Base-by-base conservation (phyloP, 208 protist genomes). In the Leptomonas seymouri region DNA sequence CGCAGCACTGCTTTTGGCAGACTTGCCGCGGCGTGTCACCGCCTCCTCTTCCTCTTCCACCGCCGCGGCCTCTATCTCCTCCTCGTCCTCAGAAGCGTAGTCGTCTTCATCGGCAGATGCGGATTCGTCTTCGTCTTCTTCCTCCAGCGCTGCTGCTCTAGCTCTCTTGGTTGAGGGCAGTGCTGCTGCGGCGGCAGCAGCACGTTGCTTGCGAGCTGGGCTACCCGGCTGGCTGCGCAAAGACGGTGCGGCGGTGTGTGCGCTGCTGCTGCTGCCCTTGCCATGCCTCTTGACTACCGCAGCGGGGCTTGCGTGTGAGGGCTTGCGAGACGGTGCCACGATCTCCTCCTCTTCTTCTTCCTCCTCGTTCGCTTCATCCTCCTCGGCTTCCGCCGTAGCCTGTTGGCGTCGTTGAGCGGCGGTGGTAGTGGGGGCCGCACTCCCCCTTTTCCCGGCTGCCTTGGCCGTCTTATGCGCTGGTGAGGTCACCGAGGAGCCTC, bases 261-360 rank as follows among this genome's bases (percentile, higher is more conserved):
- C n/a, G n/a, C n/a, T n/a, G 4, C 8, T 48, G 36, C 0, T 53
- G 3, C 27, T 27, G 57, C 21, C 46, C 44, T 56, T 67, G 34
- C 42, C 39, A 20, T 55, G 20, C 21, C 51, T 25, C 54, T 50
- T 76, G 12, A 34, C 53, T 14, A 51, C 25, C 9, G 34, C 25
- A 44, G 31, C 18, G 12, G 7, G 5, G 9, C 7, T 49, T 3
- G 56, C 42, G 28, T 31, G 51, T 1, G 63, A 44, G n/a, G 62
- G 20, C 51, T 57, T 69, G 46, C 67, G 70, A 2, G 59, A 21
- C 11, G 49, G 8, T 8, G 66, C 42, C 2, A 50, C 56, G 20
- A 49, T 67, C 23, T 74, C 73, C 25, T 80, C 72, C 39, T 77
- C 71, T 28, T 71, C 63, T 15, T 63, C 60, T 25, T 49, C 66